A percentile compares a stretch with the other conserved stretches of the same genome.
phyloP scores from a whole-genome alignment of 495 filamentous ascomycete species.

The Annulohypoxylon nitens region DNA sequence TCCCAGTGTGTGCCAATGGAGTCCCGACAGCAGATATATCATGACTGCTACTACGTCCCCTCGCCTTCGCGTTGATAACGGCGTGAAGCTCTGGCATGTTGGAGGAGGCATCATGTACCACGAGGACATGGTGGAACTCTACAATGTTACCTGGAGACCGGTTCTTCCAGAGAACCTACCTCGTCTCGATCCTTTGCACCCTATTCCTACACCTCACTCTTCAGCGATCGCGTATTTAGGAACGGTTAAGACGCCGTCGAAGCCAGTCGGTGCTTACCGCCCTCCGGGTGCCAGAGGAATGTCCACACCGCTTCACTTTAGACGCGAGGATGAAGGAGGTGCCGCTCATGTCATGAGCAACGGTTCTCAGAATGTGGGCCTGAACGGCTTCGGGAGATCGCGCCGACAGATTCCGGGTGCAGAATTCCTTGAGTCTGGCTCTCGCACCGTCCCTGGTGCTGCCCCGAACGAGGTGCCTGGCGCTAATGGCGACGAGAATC shows the following conservation, averaged over 20 bases:
- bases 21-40: conserved; percentile 93
- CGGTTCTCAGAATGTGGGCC: conserved; percentile 72
- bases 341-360: conserved; percentile 86
- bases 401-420: conserved; percentile 68
- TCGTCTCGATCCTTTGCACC: conserved; percentile 78
- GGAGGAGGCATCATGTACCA: conserved; percentile 92
- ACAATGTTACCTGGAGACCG: conserved; percentile 92
- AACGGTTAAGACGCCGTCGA: conserved; percentile 90
- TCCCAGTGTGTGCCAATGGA: conserved; percentile 95
- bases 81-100: conserved; percentile 94
- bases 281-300: conserved; percentile 95
- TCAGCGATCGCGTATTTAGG: conserved; percentile 87
- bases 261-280: conserved; percentile 94
- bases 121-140: conserved; percentile 92
- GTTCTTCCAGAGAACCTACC: conserved; percentile 71
- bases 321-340: conserved; percentile 96
- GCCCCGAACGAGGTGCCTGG: conserved; percentile 73
- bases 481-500: conserved; percentile 74
- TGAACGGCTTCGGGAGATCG: conserved; percentile 84
- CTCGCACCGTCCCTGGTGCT: conserved; percentile 77
- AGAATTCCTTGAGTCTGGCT: conserved; percentile 58
- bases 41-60: conserved; percentile 97
- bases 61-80: conserved; percentile 94
- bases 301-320: conserved; percentile 91
- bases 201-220: conserved; percentile 82